Conservation (phyloP, 2,329 filamentous ascomycete genomes). For the Xylaria multiplex region DNA sequence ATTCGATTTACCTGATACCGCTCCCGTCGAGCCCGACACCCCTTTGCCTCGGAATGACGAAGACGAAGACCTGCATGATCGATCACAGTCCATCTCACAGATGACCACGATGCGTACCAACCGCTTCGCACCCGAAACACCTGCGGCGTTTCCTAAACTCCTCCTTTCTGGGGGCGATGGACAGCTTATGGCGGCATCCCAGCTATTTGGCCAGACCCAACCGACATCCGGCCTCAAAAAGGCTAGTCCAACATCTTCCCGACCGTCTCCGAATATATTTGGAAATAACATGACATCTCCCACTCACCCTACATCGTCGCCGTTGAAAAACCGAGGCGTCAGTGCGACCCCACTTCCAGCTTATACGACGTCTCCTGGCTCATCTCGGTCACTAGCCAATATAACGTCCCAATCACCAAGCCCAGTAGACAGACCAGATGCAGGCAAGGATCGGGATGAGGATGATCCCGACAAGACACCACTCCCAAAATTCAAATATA, state of each 20-base stretch:
- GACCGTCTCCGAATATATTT: slow-evolving; percentile 63
- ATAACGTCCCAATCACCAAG: slow-evolving; percentile 35
- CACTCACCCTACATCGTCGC: slow-evolving; percentile 57
- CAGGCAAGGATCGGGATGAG: slow-evolving; percentile 13
- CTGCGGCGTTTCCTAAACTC: slow-evolving; percentile 52
- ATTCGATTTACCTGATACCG: slow-evolving; percentile 42
- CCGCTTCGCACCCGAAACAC: slow-evolving; percentile 59
- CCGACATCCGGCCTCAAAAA: slow-evolving; percentile 62
- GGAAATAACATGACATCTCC: slow-evolving; percentile 58
- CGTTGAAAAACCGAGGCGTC: slow-evolving; percentile 60
- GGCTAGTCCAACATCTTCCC: slow-evolving; percentile 66
- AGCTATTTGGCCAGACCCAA: slow-evolving; percentile 67
- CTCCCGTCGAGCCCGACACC: slow-evolving; percentile 37
- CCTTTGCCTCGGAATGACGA: slow-evolving; percentile 39
- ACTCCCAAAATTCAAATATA: slow-evolving; percentile 26
- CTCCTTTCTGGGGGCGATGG: slow-evolving; percentile 38
- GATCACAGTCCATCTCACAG: slow-evolving; percentile 49
- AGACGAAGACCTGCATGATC: slow-evolving; percentile 20
- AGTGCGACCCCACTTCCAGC: slow-evolving; percentile 57
- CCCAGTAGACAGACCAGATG: slow-evolving; percentile 26
- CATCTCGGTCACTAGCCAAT: slow-evolving; percentile 39
- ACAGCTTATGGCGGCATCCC: slow-evolving; percentile 55
- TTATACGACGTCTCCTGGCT: slow-evolving; percentile 50
- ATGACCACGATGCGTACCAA: slow-evolving; percentile 45
- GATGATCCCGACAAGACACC: slow-evolving; percentile 38